Conservation (phyloP, 2,329 filamentous ascomycete genomes). For the Botrytis paeoniae region DNA sequence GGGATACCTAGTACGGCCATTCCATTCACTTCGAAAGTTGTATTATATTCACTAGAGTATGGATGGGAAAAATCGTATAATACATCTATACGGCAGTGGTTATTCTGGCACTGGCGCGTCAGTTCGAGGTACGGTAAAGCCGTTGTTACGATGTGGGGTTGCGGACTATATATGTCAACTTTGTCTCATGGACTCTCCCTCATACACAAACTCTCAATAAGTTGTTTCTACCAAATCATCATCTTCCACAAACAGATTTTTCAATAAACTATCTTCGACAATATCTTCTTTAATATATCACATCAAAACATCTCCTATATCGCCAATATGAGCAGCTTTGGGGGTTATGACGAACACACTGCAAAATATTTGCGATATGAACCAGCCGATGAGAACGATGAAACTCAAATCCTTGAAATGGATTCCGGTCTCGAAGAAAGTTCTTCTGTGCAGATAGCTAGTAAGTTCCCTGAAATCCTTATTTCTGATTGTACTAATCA, state of each 20-base stretch:
- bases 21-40: not conserved
- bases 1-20: not conserved
- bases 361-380: not conserved
- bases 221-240: not conserved
- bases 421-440: not conserved
- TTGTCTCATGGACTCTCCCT: not conserved
- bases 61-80: not conserved
- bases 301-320: not conserved
- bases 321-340: not conserved
- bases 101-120: not conserved
- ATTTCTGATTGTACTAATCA: not conserved
- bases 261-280: not conserved
- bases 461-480: not conserved
- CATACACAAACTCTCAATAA: not conserved
- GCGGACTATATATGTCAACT: not conserved
- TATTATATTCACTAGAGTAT: not conserved
- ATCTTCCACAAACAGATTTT: not conserved
- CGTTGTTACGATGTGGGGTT: not conserved
- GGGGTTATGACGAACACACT: not conserved
- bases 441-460: not conserved
- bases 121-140: not conserved
- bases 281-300: not conserved
- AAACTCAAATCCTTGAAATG: not conserved
- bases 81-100: not conserved
- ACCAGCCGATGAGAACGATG: not conserved